A percentile compares a stretch with the other conserved stretches of the same genome.
Evolutionary conservation across 352 stramenopile genomes (phyloP).

Genomic region (Pythium plurisporium): DNA sequence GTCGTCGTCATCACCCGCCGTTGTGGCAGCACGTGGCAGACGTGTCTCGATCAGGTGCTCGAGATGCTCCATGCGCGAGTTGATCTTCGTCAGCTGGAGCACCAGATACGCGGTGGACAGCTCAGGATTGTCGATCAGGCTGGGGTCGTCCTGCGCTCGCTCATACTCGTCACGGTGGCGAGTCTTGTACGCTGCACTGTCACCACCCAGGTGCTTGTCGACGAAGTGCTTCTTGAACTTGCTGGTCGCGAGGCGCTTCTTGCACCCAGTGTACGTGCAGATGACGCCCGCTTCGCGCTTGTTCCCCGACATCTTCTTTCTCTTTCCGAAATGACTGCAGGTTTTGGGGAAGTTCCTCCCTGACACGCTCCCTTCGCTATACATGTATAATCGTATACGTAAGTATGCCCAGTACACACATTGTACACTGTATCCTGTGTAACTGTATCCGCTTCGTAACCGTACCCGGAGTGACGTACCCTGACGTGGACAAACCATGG

Average conservation of each 20-base stretch:
- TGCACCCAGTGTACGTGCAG: not conserved
- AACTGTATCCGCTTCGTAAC: not conserved
- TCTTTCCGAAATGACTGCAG: not conserved
- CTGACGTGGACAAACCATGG: not conserved
- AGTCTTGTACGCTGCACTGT: not conserved
- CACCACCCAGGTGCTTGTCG: not conserved
- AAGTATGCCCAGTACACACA: not conserved
- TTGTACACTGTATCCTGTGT: not conserved
- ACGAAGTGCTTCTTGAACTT: constrained; percentile 1
- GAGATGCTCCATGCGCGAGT: constrained; percentile 1
- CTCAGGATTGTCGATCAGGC: not conserved
- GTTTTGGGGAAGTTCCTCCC: not conserved
- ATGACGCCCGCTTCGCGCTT: not conserved
- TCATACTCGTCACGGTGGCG: constrained; percentile 1
- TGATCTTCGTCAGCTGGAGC: constrained; percentile 4
- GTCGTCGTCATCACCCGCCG: not conserved
- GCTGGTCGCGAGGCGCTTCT: not conserved
- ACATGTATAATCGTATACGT: not conserved
- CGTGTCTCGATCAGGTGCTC: constrained; percentile 1
- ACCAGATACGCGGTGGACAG: constrained; percentile 1
- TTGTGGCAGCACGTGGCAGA: constrained; percentile 1
- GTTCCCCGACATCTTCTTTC: not conserved
- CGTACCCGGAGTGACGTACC: not conserved
- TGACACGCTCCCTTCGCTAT: not conserved
- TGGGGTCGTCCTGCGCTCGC: not conserved